Conservation (phyloP, 306 rosid species). For the Potentilla sterilis region DNA sequence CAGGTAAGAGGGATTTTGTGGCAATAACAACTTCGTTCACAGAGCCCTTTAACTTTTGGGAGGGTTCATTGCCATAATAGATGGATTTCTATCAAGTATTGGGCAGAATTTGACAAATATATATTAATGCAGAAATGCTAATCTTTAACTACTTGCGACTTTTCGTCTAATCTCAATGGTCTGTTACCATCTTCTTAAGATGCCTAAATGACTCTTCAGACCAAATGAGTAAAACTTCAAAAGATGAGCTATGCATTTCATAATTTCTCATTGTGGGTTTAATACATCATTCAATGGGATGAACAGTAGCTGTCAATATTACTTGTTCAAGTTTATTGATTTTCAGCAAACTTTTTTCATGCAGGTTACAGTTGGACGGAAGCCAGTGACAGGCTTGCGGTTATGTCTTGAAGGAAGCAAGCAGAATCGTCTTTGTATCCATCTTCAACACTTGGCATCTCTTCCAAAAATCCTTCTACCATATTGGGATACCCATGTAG, state of each 20-base stretch:
- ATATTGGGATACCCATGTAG: constrained; percentile 69
- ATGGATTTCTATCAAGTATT: too few species aligned
- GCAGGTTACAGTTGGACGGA: constrained; percentile 85
- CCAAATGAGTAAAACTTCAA: background rate
- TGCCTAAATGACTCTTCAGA: constrained; percentile 7
- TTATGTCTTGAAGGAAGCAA: constrained; percentile 75
- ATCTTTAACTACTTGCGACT: too few species aligned
- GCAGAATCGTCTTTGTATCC: constrained; percentile 68
- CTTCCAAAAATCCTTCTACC: constrained; percentile 79
- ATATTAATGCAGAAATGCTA: background rate
- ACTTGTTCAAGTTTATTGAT: background rate
- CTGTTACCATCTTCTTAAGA: constrained; percentile 6
- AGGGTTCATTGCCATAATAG: background rate
- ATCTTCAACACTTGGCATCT: constrained; percentile 71
- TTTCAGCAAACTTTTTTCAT: constrained; percentile 14
- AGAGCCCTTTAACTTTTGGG: background rate
- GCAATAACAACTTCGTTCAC: background rate
- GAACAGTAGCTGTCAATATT: background rate
- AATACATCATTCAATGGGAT: background rate
- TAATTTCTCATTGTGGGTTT: background rate
- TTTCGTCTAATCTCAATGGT: background rate
- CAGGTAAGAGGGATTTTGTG: constrained; percentile 47
- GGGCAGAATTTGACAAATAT: constrained; percentile 6
- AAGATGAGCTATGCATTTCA: background rate
- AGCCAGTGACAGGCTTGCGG: constrained; percentile 76